Base-by-base conservation (phyloP, 163 green algal species). In the Chlorella variabilis region DNA sequence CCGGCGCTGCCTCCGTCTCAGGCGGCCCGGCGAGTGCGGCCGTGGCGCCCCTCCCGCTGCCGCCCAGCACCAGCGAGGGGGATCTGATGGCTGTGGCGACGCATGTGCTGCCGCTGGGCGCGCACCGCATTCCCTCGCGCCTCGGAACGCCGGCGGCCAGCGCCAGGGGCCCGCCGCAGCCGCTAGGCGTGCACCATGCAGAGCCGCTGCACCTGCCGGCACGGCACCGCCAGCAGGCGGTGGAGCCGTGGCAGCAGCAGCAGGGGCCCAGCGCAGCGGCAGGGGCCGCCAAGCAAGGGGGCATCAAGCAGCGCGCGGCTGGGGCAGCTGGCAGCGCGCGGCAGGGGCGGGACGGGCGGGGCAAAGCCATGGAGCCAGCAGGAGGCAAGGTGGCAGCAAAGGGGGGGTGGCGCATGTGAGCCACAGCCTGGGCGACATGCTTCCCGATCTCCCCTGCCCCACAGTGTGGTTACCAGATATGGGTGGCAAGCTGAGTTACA, bases 41-140 rank as follows among this genome's bases (percentile, higher is more conserved):
- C 42, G 17, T 34, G 69, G n/a, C 42, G 29, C 6, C 31, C 3
- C 9, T 20, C 4, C 42, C 49, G 13, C 4, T 5, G 20, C n/a
- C 7, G 9, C 4, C 23, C 45, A 31, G 41, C 25, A 15, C 11
- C 33, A 49, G 36, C 20, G 41, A 73, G 15, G 39, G 33, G 6
- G 59, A 48, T 15, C 7, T 62, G 39, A n/a, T 71, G 39, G 34
- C n/a, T 8, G 75, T 81, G n/a, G 73, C 58, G n/a, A 61, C 58
- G 9, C 75, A 81, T 8, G 58, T 81, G 75, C 75, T 81, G 75
- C 75, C 75, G 0, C 27, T 71, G 18, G 75, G 39, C 4, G 31
- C 36, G 1, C 33, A 38, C 1, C 9, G 20, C 39, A 81, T 81
- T 23, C 75, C 75, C 58, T 81, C 75, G 4, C 75, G 75, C 58